phyloP scores from a whole-genome alignment of 2,329 filamentous ascomycete species.

The Cladosporium colombiae region DNA sequence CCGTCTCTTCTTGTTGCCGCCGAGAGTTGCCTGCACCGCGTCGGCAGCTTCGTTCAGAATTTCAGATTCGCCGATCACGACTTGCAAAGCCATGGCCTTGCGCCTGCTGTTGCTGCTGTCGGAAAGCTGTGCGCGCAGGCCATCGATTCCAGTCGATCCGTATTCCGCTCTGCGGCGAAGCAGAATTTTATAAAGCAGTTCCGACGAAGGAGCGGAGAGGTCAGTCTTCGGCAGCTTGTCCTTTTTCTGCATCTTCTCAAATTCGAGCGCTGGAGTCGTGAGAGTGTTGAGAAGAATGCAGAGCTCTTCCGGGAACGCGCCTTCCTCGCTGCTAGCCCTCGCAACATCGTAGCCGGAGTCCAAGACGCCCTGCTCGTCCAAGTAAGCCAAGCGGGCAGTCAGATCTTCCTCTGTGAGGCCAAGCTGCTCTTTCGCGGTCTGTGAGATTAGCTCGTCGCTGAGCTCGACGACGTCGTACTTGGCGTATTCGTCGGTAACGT shows the following conservation, averaged over 20 bases:
- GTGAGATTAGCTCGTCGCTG: slow-evolving; percentile 60
- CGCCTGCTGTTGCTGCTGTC: slow-evolving; percentile 2
- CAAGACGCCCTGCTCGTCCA: slow-evolving; percentile 63
- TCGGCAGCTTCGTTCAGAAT: slow-evolving; percentile 57
- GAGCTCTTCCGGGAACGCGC: slow-evolving; percentile 46
- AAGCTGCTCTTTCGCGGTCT: slow-evolving; percentile 40
- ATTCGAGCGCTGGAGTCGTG: slow-evolving; percentile 44
- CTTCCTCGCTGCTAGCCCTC: slow-evolving; percentile 37
- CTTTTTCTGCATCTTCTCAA: slow-evolving; percentile 43
- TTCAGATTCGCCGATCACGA: slow-evolving; percentile 72
- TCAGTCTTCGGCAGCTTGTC: slow-evolving; percentile 46
- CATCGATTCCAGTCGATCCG: neutral
- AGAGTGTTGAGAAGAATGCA: slow-evolving; percentile 48
- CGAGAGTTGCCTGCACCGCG: slow-evolving; percentile 20
- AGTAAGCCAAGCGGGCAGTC: slow-evolving; percentile 49
- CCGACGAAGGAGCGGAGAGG: slow-evolving; percentile 38
- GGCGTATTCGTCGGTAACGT: slow-evolving; percentile 75
- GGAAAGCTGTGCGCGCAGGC: slow-evolving; percentile 8
- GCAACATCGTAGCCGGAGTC: slow-evolving; percentile 71
- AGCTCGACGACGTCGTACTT: slow-evolving; percentile 83
- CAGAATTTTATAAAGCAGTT: slow-evolving; percentile 44
- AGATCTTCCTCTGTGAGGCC: slow-evolving; percentile 24
- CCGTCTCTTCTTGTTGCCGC: slow-evolving; percentile 29
- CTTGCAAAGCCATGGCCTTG: slow-evolving; percentile 61
- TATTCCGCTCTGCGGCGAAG: slow-evolving; percentile 33